These are phyloP conservation scores for Trametes gibbosa DNA, from an alignment of 768 basidiomycete species.

Conservation along the genomic window DNA sequence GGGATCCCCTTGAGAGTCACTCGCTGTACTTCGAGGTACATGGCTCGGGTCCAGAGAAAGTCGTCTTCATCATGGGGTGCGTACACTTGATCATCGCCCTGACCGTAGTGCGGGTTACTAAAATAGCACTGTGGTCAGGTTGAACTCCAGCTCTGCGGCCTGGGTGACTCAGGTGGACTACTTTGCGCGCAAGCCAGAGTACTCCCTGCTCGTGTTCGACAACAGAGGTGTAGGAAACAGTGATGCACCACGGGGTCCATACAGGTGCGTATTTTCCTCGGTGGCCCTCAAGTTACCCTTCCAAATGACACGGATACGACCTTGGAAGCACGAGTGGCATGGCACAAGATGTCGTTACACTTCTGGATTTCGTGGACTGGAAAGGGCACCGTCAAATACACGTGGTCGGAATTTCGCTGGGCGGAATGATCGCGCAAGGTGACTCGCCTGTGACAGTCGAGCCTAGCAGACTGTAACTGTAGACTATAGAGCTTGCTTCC, in stretches of 20 bases:
- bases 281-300: not conserved
- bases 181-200: slow-evolving; percentile 53
- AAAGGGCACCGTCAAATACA: slow-evolving; percentile 58
- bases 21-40: slow-evolving; percentile 81
- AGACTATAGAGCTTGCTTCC: slow-evolving; percentile 57
- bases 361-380: slow-evolving; percentile 75
- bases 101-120: not conserved
- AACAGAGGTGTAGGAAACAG: slow-evolving; percentile 84
- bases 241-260: slow-evolving; percentile 67
- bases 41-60: slow-evolving; percentile 59
- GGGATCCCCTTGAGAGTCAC: slow-evolving; percentile 56
- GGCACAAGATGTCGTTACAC: slow-evolving; percentile 69
- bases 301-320: not conserved
- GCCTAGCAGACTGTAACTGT: not conserved
- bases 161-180: slow-evolving; percentile 66
- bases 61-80: slow-evolving; percentile 78
- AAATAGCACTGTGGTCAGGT: slow-evolving; percentile 29
- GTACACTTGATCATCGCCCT: not conserved
- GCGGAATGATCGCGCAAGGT: slow-evolving; percentile 87
- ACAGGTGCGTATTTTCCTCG: slow-evolving; percentile 61
- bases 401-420: slow-evolving; percentile 72
- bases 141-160: slow-evolving; percentile 61
- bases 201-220: slow-evolving; percentile 73
- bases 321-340: slow-evolving; percentile 61
- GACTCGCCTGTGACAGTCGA: not conserved